Percentiles rank a stretch among this genome's conserved stretches.
These are phyloP conservation scores for Cutaneotrichosporon sp. DNA, from an alignment of 1,284 basidiomycete genomes.

Conservation along the genomic window DNA sequence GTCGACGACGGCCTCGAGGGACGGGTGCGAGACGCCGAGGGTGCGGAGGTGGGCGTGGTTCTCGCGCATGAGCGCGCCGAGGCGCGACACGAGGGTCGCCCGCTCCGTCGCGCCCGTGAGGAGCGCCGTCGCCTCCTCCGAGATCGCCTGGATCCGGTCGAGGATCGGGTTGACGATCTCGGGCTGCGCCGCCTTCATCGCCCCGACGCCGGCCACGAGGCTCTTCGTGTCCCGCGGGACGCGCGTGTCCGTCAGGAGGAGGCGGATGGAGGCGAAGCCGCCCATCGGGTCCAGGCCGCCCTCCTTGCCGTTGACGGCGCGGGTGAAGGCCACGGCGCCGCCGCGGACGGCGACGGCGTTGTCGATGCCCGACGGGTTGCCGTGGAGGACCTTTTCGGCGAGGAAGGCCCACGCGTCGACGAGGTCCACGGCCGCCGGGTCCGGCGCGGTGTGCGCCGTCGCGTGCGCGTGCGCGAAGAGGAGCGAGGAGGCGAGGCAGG, in stretches of 20 bases:
- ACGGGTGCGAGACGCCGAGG: constrained; percentile 91
- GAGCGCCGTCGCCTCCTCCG: constrained; percentile 73
- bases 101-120: constrained; percentile 65
- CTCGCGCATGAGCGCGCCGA: constrained; percentile 69
- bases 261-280: constrained; percentile 74
- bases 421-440: constrained; percentile 69
- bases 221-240: constrained; percentile 92
- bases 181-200: constrained; percentile 64
- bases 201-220: constrained; percentile 79
- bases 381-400: constrained; percentile 94
- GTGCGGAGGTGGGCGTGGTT: constrained; percentile 85
- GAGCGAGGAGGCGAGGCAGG: constrained; percentile 78
- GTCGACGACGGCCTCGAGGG: constrained; percentile 77
- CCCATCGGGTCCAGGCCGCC: constrained; percentile 81
- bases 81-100: constrained; percentile 58
- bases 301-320: constrained; percentile 71
- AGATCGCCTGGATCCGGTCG: constrained; percentile 75
- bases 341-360: constrained; percentile 93
- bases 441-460: constrained; percentile 58
- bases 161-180: constrained; percentile 73
- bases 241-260: constrained; percentile 90
- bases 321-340: constrained; percentile 88
- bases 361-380: constrained; percentile 96
- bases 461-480: constrained; percentile 57
- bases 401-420: constrained; percentile 95